Conservation (phyloP, 2,329 filamentous ascomycete genomes). For the Diaporthe vexans region DNA sequence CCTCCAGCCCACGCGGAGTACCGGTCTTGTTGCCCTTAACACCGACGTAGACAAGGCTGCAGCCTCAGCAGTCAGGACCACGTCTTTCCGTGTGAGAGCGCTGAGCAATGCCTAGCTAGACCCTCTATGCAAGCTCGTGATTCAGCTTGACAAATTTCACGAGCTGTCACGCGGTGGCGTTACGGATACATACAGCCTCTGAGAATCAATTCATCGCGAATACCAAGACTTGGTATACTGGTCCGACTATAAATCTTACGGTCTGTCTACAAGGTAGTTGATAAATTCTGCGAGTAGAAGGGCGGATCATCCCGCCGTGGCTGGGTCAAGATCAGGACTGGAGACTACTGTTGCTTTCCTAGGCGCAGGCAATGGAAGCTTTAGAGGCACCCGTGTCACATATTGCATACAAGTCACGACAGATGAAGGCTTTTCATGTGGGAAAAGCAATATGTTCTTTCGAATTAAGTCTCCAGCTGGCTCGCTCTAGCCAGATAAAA, state of each 20-base stretch:
- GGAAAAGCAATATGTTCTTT: slow-evolving; percentile 24
- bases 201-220: neutral
- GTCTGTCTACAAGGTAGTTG: neutral
- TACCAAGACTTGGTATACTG: neutral
- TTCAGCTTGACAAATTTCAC: neutral
- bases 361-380: neutral
- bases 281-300: neutral
- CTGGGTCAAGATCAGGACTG: neutral
- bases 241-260: neutral
- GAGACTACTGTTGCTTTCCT: neutral
- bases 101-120: neutral
- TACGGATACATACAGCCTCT: neutral
- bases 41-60: slow-evolving; percentile 13
- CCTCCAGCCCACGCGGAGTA: neutral
- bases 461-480: slow-evolving; percentile 19
- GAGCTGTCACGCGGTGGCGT: neutral
- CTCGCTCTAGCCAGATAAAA: slow-evolving; percentile 29
- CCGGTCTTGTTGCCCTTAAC: slow-evolving; percentile 7
- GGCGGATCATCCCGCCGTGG: neutral
- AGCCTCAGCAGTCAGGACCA: neutral
- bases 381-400: neutral
- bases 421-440: neutral
- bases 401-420: neutral
- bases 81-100: neutral
- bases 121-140: neutral